Percentiles rank a stretch among this genome's conserved stretches.
Conservation (phyloP, 805 yeast species). For the Saccharomycopsis fermentans region DNA sequence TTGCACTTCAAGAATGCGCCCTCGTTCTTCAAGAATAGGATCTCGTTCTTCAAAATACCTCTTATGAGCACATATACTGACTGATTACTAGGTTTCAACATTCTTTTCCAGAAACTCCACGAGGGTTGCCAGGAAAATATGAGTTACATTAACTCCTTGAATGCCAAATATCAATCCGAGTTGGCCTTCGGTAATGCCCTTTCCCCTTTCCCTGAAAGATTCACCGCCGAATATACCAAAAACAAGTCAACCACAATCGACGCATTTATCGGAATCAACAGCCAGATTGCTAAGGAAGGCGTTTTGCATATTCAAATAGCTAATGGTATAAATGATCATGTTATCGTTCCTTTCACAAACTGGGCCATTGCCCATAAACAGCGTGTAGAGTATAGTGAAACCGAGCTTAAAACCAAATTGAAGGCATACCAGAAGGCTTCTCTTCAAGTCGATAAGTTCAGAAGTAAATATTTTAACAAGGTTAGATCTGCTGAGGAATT, state of each 20-base stretch:
- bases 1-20: neutral
- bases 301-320: slow-evolving; percentile 51
- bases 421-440: slow-evolving; percentile 41
- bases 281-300: slow-evolving; percentile 50
- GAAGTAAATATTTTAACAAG: slow-evolving; percentile 64
- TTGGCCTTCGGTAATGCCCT: slow-evolving; percentile 51
- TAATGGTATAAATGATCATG: slow-evolving; percentile 45
- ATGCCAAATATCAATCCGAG: slow-evolving; percentile 65
- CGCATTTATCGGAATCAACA: slow-evolving; percentile 48
- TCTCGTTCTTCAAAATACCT: too few species aligned
- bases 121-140: slow-evolving; percentile 51
- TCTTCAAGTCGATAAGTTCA: slow-evolving; percentile 41
- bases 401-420: slow-evolving; percentile 39
- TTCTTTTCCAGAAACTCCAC: slow-evolving; percentile 41
- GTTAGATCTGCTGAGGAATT: slow-evolving; percentile 66
- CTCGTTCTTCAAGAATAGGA: neutral
- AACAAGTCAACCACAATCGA: slow-evolving; percentile 52
- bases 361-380: slow-evolving; percentile 70
- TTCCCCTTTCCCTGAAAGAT: slow-evolving; percentile 28
- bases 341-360: slow-evolving; percentile 57
- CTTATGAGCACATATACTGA: neutral
- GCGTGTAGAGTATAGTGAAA: slow-evolving; percentile 53
- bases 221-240: slow-evolving; percentile 31
- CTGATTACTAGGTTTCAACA: slow-evolving; percentile 31
- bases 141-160: slow-evolving; percentile 54